Evolutionary conservation across 768 basidiomycete species (phyloP).

Genomic region (Nidularia pulvinata): DNA sequence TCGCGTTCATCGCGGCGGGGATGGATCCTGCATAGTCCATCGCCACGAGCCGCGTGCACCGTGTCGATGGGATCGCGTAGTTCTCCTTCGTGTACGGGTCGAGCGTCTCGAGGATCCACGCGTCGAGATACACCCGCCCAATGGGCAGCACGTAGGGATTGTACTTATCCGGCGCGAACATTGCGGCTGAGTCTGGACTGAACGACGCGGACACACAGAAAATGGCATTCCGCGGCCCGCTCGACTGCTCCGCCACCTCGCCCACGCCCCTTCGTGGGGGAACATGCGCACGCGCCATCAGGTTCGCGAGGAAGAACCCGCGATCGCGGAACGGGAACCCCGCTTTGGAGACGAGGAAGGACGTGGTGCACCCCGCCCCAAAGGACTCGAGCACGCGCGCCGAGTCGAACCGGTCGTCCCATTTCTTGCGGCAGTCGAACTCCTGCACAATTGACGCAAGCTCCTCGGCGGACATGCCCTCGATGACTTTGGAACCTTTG

Average conservation of each 20-base stretch:
- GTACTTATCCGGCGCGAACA: slow-evolving; percentile 66
- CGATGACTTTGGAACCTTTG: slow-evolving; percentile 88
- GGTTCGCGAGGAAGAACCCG: slow-evolving; percentile 81
- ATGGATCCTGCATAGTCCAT: slow-evolving; percentile 88
- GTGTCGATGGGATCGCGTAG: slow-evolving; percentile 91
- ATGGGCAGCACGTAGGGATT: slow-evolving; percentile 76
- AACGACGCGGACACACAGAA: slow-evolving; percentile 87
- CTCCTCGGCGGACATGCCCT: slow-evolving; percentile 94
- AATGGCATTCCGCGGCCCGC: slow-evolving; percentile 57
- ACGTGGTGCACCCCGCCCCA: slow-evolving; percentile 71
- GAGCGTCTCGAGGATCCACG: slow-evolving; percentile 95
- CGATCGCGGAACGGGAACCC: slow-evolving; percentile 92
- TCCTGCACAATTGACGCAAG: slow-evolving; percentile 72
- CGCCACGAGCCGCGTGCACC: slow-evolving; percentile 82
- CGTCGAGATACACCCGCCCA: slow-evolving; percentile 85
- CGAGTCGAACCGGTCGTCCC: slow-evolving; percentile 89
- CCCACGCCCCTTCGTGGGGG: slow-evolving; percentile 40
- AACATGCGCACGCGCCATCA: slow-evolving; percentile 59
- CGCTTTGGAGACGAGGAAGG: slow-evolving; percentile 72
- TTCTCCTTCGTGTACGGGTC: slow-evolving; percentile 95
- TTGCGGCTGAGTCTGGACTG: slow-evolving; percentile 57
- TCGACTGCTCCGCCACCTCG: slow-evolving; percentile 34
- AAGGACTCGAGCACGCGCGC: slow-evolving; percentile 71
- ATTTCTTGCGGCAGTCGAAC: slow-evolving; percentile 70
- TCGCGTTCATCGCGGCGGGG: slow-evolving; percentile 81